Base-by-base conservation (phyloP, 805 yeast genomes). In the Zygotorulaspora sp. region DNA sequence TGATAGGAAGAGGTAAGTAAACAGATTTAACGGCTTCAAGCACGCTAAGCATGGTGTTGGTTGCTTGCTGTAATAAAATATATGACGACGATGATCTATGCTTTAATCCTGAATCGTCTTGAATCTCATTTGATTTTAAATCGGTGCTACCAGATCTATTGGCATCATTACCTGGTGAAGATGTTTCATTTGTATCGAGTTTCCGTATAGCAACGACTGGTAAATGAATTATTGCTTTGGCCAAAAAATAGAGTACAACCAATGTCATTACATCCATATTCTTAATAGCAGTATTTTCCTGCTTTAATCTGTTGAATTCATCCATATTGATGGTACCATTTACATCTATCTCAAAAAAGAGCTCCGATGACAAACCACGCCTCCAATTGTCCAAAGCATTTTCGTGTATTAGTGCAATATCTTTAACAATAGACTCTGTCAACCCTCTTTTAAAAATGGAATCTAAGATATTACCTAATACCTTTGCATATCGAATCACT, bases 331-430 rank as follows among this genome's bases (percentile, higher is more conserved):
- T 54, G 13, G 54, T 47, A 1, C 83, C 82, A 50, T 74, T 75
- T 12, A 71, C 72, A 44, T 80, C 85, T 20, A 81, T 62, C 25
- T 81, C 82, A 48, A 86, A 83, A 39, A 69, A 71, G 41, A 84
- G 63, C 26, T 71, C 70, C 0, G 59, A 26, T 1, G 94, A 86
- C 27, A 88, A 64, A 27, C 81, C 83, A 14, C 79, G 65, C 49
- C 85, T 68, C 96, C 96, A 88, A 33, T 74, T 65, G 48, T 87
- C 95, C 32, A 88, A 66, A 50, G 79, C 72, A 48, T 81, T 77
- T 53, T 88, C 96, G 43, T 67, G 70, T 11, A 66, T 54, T 19
- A 66, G 41, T 3, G 62, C 53, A 3, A 49, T 47, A 25, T 52
- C 55, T 37, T 52, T 49, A 3, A 57, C 47, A 6, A 46, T 38